Base-by-base conservation (phyloP, 345 rosid species). In the Aethionema arabicum region DNA sequence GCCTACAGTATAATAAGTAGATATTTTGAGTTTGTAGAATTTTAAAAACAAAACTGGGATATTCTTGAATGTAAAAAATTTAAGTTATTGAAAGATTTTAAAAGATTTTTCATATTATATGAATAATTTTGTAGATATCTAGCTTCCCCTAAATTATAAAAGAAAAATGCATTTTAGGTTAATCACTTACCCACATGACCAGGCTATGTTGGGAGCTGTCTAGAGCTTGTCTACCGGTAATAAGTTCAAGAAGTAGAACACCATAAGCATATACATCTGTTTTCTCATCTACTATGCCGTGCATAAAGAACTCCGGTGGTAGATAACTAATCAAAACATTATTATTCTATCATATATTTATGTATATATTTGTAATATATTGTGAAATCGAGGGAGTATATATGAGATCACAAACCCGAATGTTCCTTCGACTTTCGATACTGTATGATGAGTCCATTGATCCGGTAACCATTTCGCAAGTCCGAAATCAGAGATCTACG, bases 381-480 rank as follows among this genome's bases (percentile, higher is more conserved):
- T 21, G 1, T 55, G 39, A 47, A 62, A 38, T 27, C 4, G 8
- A 3, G 8, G n/a, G n/a, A n/a, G n/a, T n/a, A n/a, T 56, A 32
- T n/a, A 33, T 45, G 33, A 52, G 49, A 53, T 16, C 43, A 67
- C 82, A 36, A 68, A 92, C 96, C 98, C 98, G 54, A 92, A 89
- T 72, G 98, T 92, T 79, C 96, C 96, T 83, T 92, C 95, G 9
- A 92, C 69, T 74, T 85, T 80, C 0, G 84, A 81, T 56, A 87
- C 88, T 0, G 75, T 80, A 69, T 92, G 98, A 65, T 87, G 98
- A 66, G 91, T 83, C 93, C 95, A 86, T 32, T 92, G 83, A 72
- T 89, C 95, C 0, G 96, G 96, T 55, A 92, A 70, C 96, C 98
- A 92, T 77, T 83, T 92, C 6, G 98, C 82, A n/a, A 92, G 87